Base-by-base conservation (phyloP, 2,329 filamentous ascomycete species). In the Botryosphaeria dothidea region DNA sequence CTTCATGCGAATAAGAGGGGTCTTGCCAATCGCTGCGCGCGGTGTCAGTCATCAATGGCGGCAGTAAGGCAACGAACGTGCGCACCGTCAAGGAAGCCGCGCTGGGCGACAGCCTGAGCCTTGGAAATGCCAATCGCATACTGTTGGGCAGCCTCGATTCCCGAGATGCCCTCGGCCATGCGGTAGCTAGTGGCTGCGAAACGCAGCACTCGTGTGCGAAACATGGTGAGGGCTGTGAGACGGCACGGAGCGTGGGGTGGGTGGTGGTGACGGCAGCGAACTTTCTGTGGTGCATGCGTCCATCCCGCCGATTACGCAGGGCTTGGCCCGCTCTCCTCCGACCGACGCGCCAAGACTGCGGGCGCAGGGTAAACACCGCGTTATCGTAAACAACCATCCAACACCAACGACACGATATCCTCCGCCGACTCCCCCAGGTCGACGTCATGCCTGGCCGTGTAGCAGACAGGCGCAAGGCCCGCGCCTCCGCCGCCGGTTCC, bases 21-120 rank as follows among this genome's bases (percentile, higher is more conserved):
- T 99, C 80, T 98, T 98, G 69, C 95, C 95, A 81, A 99, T 98
- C 64, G 95, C 95, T 97, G 69, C 54, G 38, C 36, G 58, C n/a
- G 51, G 34, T 51, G 67, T 71, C 64, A 69, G 49, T 52, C 29
- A 46, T 19, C 25, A 41, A 49, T 46, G 56, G 48, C 43, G 34
- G 36, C 54, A 25, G 38, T 13, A 45, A n/a, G 63, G 17, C 27
- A 54, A 58, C n/a, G 60, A 58, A 19, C 34, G 41, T 27, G 54
- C 80, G 67, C 85, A 95, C 92, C 93, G 82, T 91, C 92, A 63
- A 92, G 88, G 70, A 97, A 84, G 52, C 82, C 82, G 71, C 92
- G 90, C 75, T 90, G 86, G 57, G 92, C 89, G 66, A 92, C 81
- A 65, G 92, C 90, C 77, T 97, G 93, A 31, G 91, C 91, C 74